These are phyloP conservation scores for Osmanthus fragrans DNA, from an alignment of 257 asterid species.

Conservation along the genomic window DNA sequence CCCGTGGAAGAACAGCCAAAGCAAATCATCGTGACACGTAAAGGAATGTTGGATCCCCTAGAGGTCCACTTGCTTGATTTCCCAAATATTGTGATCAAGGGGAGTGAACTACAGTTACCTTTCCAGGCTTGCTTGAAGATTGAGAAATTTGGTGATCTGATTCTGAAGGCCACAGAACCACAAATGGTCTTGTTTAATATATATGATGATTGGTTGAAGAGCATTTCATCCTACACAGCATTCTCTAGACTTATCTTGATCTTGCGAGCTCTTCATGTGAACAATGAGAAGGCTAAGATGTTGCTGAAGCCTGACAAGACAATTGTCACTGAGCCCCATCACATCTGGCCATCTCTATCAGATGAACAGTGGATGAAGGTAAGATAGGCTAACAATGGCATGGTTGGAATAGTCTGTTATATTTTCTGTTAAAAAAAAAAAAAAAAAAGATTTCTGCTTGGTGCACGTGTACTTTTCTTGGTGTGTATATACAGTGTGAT, in stretches of 20 bases:
- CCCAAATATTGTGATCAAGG: constrained; percentile 97
- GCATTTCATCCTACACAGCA: constrained; percentile 94
- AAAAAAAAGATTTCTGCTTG: neutral
- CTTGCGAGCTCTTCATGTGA: constrained; percentile 91
- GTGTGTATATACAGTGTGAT: neutral
- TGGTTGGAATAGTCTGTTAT: neutral
- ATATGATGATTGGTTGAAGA: constrained; percentile 98
- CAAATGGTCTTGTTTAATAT: constrained; percentile 98
- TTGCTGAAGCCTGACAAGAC: constrained; percentile 98
- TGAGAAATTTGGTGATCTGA: constrained; percentile 98
- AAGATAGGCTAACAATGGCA: constrained; percentile 7
- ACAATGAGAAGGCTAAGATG: constrained; percentile 98
- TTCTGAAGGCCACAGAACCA: constrained; percentile 95
- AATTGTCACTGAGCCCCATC: constrained; percentile 88
- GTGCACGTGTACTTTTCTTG: neutral
- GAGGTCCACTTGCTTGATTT: constrained; percentile 99
- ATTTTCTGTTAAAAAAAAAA: neutral
- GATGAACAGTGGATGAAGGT: constrained; percentile 99
- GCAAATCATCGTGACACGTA: constrained; percentile 94
- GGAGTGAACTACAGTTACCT: constrained; percentile 99
- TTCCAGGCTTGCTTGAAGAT: constrained; percentile 99
- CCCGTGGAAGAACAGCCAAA: constrained; percentile 99
- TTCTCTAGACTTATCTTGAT: constrained; percentile 93
- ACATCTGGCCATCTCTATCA: constrained; percentile 94
- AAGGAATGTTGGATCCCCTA: constrained; percentile 98